A percentile compares a stretch with the other conserved stretches of the same genome.
Conservation (phyloP, 2,329 filamentous ascomycete species). For the Ramularia endophylla region DNA sequence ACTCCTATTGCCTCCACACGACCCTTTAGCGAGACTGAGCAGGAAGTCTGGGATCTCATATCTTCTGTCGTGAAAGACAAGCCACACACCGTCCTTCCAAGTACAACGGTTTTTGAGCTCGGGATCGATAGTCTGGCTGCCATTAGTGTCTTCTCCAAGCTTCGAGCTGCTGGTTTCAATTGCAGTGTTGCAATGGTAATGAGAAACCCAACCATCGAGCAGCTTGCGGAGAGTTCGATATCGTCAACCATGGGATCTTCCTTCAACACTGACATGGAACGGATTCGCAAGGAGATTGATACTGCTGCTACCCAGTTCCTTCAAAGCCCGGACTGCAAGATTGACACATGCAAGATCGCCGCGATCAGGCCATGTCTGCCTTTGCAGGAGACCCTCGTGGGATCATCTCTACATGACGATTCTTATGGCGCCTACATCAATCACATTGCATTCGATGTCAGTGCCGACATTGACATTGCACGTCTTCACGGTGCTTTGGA, state of each 20-base stretch:
- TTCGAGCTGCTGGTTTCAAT: constrained; percentile 9
- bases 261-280: background rate
- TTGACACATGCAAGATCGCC: constrained; percentile 1
- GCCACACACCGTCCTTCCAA: constrained; percentile 5
- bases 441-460: constrained; percentile 6
- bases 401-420: constrained; percentile 10
- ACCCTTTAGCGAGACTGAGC: constrained; percentile 7
- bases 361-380: constrained; percentile 9
- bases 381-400: constrained; percentile 9
- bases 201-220: constrained; percentile 12
- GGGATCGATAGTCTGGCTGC: constrained; percentile 16
- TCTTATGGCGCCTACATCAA: constrained; percentile 11
- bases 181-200: constrained; percentile 14
- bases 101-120: constrained; percentile 10
- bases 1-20: background rate
- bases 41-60: constrained; percentile 5
- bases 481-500: constrained; percentile 6
- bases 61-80: constrained; percentile 8
- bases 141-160: constrained; percentile 12
- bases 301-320: constrained; percentile 1
- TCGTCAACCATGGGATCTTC: background rate
- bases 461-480: constrained; percentile 4
- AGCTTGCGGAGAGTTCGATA: constrained; percentile 5
- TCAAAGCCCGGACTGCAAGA: background rate
- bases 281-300: background rate